phyloP scores from a whole-genome alignment of 1,284 basidiomycete genomes.

The Malassezia sympodialis region DNA sequence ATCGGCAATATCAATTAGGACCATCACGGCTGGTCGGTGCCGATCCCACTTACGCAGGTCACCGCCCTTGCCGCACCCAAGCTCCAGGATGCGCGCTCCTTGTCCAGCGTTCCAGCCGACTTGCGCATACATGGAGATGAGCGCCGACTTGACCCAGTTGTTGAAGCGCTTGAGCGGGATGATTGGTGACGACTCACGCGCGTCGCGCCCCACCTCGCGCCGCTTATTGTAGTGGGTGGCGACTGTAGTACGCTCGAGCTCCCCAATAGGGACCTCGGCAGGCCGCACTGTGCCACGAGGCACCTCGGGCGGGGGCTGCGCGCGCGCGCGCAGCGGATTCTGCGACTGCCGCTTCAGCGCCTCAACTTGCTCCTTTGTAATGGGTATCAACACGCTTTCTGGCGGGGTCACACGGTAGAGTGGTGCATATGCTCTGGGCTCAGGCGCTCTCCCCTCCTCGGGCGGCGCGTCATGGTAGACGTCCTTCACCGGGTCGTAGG shows the following conservation, averaged over 20 bases:
- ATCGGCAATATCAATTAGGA: conserved; percentile 79
- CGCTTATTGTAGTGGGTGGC: conserved; percentile 61
- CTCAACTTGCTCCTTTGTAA: conserved; percentile 27
- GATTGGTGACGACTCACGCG: conserved; percentile 82
- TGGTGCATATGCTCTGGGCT: conserved; percentile 12
- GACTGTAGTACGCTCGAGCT: neutral
- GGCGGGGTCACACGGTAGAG: conserved; percentile 24
- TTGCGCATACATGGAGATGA: conserved; percentile 23
- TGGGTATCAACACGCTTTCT: conserved; percentile 22
- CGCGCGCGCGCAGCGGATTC: conserved; percentile 25
- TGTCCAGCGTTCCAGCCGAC: conserved; percentile 8
- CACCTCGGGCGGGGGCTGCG: neutral
- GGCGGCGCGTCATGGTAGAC: neutral
- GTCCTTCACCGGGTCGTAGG: neutral
- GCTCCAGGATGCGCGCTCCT: conserved; percentile 72
- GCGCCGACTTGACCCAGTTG: conserved; percentile 59
- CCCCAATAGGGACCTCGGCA: neutral
- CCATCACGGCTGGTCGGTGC: conserved; percentile 67
- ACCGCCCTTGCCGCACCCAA: conserved; percentile 96
- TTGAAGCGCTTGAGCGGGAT: conserved; percentile 95
- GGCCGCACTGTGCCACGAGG: neutral
- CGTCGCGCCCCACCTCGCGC: conserved; percentile 74
- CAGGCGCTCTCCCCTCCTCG: too few relatives aligned
- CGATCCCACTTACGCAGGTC: conserved; percentile 92
- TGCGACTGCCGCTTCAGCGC: conserved; percentile 20